phyloP scores from a whole-genome alignment of 1,284 basidiomycete species.

The Agaricales sp. region DNA sequence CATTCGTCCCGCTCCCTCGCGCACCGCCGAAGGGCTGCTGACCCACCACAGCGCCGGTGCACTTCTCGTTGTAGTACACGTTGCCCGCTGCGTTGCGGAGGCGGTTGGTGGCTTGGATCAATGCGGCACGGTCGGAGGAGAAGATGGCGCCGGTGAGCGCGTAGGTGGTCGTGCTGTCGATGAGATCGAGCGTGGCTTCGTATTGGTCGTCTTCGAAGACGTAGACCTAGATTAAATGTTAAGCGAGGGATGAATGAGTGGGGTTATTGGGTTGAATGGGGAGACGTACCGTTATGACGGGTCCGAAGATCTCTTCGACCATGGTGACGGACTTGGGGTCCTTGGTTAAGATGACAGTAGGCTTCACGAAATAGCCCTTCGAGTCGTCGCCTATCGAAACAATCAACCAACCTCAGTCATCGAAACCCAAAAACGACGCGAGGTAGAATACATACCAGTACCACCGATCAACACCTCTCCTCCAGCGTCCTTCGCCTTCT shows the following conservation, averaged over 20 bases:
- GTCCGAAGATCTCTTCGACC: slow-evolving; percentile 95
- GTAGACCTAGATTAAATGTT: slow-evolving; percentile 45
- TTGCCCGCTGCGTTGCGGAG: slow-evolving; percentile 85
- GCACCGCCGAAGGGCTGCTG: slow-evolving; percentile 98
- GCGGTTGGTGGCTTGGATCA: slow-evolving; percentile 66
- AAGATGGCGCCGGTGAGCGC: slow-evolving; percentile 90
- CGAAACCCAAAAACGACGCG: background rate
- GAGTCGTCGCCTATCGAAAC: slow-evolving; percentile 70
- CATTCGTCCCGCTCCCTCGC: slow-evolving; percentile 91
- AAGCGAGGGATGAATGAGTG: slow-evolving; percentile 7
- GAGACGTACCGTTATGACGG: slow-evolving; percentile 76
- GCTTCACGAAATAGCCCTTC: slow-evolving; percentile 89
- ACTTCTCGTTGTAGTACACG: slow-evolving; percentile 94
- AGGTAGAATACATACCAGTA: slow-evolving; percentile 34
- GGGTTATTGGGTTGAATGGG: slow-evolving; percentile 3
- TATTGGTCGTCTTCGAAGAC: slow-evolving; percentile 80
- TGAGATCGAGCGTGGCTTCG: slow-evolving; percentile 78
- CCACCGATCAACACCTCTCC: slow-evolving; percentile 88
- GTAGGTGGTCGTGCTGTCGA: slow-evolving; percentile 85
- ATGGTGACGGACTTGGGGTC: slow-evolving; percentile 90
- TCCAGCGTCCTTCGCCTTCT: slow-evolving; percentile 83
- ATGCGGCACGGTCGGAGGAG: slow-evolving; percentile 66
- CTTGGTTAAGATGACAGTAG: slow-evolving; percentile 90
- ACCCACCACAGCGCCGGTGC: slow-evolving; percentile 91
- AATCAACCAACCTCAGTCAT: background rate